Evolutionary conservation across 1,284 basidiomycete species (phyloP).

Genomic region (Phellopilus nigrolimitatus): DNA sequence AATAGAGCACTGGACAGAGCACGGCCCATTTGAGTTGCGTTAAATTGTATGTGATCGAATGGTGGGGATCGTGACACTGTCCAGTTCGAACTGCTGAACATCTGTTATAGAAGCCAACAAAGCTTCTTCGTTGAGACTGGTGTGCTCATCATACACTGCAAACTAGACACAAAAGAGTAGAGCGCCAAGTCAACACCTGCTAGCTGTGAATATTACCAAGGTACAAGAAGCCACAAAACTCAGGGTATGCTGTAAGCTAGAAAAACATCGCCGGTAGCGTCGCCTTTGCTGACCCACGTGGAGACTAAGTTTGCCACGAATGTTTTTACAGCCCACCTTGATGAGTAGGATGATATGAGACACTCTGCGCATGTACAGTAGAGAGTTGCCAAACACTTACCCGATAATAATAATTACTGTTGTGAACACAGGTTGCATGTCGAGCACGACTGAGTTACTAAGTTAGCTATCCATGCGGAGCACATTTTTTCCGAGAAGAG

Average conservation of each 20-base stretch:
- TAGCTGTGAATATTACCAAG: too few species aligned
- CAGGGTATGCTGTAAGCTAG: conserved; percentile 75
- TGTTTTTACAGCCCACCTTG: conserved; percentile 64
- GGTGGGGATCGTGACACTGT: too few species aligned
- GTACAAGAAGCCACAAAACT: too few species aligned
- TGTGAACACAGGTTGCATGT: conserved; percentile 71
- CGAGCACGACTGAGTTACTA: conserved; percentile 56
- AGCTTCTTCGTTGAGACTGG: too few species aligned
- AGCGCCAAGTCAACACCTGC: too few species aligned
- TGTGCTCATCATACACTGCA: too few species aligned
- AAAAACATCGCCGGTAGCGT: conserved; percentile 54
- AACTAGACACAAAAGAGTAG: too few species aligned
- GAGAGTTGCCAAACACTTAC: not conserved
- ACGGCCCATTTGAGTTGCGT: too few species aligned
- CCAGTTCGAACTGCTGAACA: too few species aligned
- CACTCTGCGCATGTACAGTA: not conserved
- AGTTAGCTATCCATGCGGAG: conserved; percentile 30
- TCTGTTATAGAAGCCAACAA: too few species aligned
- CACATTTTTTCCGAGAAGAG: not conserved
- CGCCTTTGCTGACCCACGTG: conserved; percentile 53
- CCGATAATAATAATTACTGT: conserved; percentile 73
- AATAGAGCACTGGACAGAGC: too few species aligned
- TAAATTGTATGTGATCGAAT: too few species aligned
- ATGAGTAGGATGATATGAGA: not conserved
- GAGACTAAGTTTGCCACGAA: conserved; percentile 55